Evolutionary conservation across 768 basidiomycete genomes (phyloP).

Genomic region (Pleurotus giganteus): DNA sequence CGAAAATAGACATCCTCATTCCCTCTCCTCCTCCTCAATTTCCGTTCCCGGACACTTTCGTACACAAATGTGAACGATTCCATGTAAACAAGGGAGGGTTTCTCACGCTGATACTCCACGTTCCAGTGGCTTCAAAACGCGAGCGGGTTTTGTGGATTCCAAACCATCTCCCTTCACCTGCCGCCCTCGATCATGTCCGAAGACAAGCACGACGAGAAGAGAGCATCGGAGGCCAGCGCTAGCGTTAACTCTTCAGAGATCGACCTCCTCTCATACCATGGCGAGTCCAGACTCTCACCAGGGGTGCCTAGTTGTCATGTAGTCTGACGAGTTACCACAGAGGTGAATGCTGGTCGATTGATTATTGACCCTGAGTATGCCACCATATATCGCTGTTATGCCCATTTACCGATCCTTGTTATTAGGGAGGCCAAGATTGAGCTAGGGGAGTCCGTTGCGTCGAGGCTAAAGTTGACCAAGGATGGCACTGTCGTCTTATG

Average conservation of each 20-base stretch:
- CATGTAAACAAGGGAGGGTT: neutral
- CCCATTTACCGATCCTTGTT: neutral
- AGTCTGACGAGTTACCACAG: constrained; percentile 15
- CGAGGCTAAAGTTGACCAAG: constrained; percentile 51
- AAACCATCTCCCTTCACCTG: constrained; percentile 1
- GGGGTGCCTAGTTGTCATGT: neutral
- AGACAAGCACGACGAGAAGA: constrained; percentile 23
- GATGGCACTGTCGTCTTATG: constrained; percentile 64
- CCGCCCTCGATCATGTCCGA: constrained; percentile 19
- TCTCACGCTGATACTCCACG: neutral
- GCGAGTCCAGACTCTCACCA: neutral
- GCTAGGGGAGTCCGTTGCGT: constrained; percentile 54
- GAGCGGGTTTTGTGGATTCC: neutral
- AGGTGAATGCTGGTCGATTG: constrained; percentile 53
- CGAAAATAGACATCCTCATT: neutral
- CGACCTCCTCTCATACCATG: constrained; percentile 41
- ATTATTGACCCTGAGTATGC: constrained; percentile 62
- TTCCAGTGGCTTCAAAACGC: neutral
- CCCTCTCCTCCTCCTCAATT: neutral
- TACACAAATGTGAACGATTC: neutral
- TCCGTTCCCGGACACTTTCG: neutral
- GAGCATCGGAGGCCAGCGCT: constrained; percentile 15
- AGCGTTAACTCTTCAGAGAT: constrained; percentile 21
- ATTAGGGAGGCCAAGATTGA: constrained; percentile 60
- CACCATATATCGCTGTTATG: neutral